Percentiles rank a stretch among this genome's conserved stretches.
Conservation (phyloP, 257 asterid species). For the Ilex aquifolium region DNA sequence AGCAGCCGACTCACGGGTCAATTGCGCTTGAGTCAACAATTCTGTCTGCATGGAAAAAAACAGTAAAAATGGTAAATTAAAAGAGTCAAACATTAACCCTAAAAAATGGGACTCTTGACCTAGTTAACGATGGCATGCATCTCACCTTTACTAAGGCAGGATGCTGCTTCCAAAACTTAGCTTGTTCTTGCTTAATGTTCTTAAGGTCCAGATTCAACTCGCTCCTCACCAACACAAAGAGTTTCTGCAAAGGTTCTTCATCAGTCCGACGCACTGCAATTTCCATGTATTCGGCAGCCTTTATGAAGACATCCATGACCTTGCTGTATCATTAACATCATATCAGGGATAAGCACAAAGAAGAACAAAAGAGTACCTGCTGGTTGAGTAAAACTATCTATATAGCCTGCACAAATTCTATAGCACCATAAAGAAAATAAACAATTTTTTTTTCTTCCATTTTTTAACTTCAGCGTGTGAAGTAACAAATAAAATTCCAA, state of each 20-base stretch:
- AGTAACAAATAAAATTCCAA: no score
- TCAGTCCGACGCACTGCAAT: constrained; percentile 82
- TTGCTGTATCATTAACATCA: constrained; percentile 42
- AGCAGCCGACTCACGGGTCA: constrained; percentile 55
- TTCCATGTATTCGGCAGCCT: constrained; percentile 79
- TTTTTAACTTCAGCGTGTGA: no score
- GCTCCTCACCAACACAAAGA: constrained; percentile 57
- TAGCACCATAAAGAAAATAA: no score
- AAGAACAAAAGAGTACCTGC: not conserved
- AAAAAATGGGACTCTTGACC: not conserved
- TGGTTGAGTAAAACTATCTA: not conserved
- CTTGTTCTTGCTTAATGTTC: constrained; percentile 72
- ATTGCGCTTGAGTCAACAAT: constrained; percentile 73
- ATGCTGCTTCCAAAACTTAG: constrained; percentile 90
- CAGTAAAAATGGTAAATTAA: not conserved
- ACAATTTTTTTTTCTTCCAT: no score
- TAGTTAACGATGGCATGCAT: not conserved
- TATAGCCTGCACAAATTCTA: no score
- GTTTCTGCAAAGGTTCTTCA: constrained; percentile 80
- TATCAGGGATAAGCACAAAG: constrained; percentile 6
- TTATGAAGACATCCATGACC: constrained; percentile 75
- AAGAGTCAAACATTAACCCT: no score
- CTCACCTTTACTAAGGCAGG: constrained; percentile 77
- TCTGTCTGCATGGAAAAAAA: constrained; percentile 47
- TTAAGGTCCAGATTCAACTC: constrained; percentile 80